Percentiles rank a stretch among this genome's conserved stretches.
phyloP scores from a whole-genome alignment of 148 eudicot genomes.

The Vaccinium vitisidaea region DNA sequence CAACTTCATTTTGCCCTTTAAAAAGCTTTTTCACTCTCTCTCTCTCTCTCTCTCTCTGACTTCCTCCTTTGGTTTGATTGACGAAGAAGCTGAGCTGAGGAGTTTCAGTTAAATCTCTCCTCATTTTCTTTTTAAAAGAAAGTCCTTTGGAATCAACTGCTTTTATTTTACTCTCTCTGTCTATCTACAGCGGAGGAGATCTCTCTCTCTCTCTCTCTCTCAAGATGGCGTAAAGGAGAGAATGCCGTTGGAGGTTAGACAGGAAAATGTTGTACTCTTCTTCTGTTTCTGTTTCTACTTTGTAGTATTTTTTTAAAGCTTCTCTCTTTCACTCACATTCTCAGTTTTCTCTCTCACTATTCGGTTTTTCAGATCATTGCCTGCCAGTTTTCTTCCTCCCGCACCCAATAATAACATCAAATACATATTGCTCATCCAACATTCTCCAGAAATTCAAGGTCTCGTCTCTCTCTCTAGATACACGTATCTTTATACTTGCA shows the following conservation, averaged over 20 bases:
- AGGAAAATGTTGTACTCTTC: background rate
- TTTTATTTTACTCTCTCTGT: background rate
- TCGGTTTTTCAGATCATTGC: background rate
- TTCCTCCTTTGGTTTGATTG: background rate
- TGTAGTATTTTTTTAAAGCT: too few relatives aligned
- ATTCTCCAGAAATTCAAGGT: background rate
- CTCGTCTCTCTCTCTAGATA: background rate
- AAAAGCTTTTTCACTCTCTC: background rate
- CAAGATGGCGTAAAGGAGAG: background rate
- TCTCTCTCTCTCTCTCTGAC: background rate
- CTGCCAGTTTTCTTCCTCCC: background rate
- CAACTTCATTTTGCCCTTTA: background rate
- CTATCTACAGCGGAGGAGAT: background rate
- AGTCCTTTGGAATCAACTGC: background rate
- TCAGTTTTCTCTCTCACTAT: background rate
- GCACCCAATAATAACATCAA: background rate
- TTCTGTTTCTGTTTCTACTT: background rate
- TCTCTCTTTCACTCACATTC: background rate
- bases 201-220: background rate
- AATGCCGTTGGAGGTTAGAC: conserved; percentile 3
- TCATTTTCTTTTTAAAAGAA: background rate
- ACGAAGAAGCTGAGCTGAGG: background rate
- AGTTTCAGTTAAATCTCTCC: background rate
- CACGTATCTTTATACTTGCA: background rate
- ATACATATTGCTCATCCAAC: background rate